Percentiles rank a stretch among this genome's conserved stretches.
phyloP scores from a whole-genome alignment of 2,329 filamentous ascomycete species.

The Trichophyton rubrum region DNA sequence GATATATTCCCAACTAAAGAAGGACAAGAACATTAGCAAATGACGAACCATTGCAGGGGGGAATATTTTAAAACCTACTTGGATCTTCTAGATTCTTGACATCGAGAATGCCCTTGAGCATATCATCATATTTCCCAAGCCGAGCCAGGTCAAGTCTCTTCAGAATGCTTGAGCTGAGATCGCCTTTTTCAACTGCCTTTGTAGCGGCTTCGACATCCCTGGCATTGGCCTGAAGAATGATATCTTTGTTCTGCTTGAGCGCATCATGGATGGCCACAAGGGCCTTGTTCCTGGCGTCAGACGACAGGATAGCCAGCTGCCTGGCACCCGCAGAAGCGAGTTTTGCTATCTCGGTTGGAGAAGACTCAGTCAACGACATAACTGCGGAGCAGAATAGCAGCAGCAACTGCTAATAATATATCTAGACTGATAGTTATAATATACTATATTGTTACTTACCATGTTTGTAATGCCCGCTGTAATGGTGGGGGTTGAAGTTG shows the following conservation, averaged over 20 bases:
- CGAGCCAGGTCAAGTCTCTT: slow-evolving; percentile 78
- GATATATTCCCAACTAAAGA: slow-evolving; percentile 66
- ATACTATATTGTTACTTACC: background rate
- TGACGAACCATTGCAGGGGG: background rate
- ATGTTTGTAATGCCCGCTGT: background rate
- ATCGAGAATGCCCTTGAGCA: slow-evolving; percentile 88
- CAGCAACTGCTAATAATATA: too few relatives aligned
- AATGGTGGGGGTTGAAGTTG: background rate
- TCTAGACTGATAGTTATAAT: background rate
- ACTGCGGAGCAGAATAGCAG: background rate
- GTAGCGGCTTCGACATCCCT: slow-evolving; percentile 65
- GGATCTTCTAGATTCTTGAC: slow-evolving; percentile 77
- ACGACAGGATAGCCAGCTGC: slow-evolving; percentile 65
- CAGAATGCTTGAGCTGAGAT: slow-evolving; percentile 68
- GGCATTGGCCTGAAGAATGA: slow-evolving; percentile 77
- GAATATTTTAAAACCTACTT: slow-evolving; percentile 42
- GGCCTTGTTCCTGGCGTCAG: slow-evolving; percentile 66
- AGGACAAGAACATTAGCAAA: slow-evolving; percentile 5
- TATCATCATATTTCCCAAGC: slow-evolving; percentile 90
- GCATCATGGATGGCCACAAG: slow-evolving; percentile 70
- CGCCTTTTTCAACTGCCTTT: slow-evolving; percentile 59
- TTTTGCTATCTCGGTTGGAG: slow-evolving; percentile 62
- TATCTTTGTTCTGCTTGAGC: slow-evolving; percentile 55
- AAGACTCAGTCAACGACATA: slow-evolving; percentile 86
- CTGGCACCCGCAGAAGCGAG: slow-evolving; percentile 72